Conservation (phyloP, 202 grass and related monocot genomes). For the Zizania palustris region DNA sequence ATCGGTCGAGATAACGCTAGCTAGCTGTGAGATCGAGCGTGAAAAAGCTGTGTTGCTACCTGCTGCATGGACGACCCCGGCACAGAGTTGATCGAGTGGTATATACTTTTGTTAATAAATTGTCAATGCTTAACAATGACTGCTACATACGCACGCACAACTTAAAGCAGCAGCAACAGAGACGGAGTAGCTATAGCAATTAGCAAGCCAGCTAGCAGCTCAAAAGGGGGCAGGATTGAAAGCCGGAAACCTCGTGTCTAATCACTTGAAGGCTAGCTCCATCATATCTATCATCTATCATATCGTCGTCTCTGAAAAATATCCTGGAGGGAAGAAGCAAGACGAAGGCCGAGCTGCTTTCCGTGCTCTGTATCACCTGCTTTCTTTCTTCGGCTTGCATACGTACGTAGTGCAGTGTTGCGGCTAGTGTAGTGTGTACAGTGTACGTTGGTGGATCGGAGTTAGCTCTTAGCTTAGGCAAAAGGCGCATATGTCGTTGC, state of each 20-base stretch:
- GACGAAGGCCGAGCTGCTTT: background rate
- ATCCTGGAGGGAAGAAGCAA: background rate
- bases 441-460: no score
- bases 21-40: background rate
- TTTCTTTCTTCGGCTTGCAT: background rate
- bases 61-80: slow-evolving; percentile 31
- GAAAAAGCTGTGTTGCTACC: slow-evolving; percentile 12
- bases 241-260: slow-evolving; percentile 4
- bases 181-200: background rate
- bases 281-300: background rate
- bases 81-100: no score
- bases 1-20: slow-evolving; percentile 41
- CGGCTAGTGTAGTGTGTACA: background rate
- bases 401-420: background rate
- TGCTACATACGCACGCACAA: background rate
- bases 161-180: background rate
- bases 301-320: background rate
- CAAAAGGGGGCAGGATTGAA: slow-evolving; percentile 28
- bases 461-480: background rate
- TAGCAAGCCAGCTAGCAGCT: slow-evolving; percentile 11
- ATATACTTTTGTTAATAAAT: slow-evolving; percentile 23
- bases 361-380: background rate
- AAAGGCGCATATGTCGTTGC: slow-evolving; percentile 18
- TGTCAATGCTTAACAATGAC: slow-evolving; percentile 30
- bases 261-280: background rate